Percentiles rank a stretch among this genome's conserved stretches.
phyloP scores from a whole-genome alignment of 2,329 filamentous ascomycete genomes.

The Diaporthe citri region DNA sequence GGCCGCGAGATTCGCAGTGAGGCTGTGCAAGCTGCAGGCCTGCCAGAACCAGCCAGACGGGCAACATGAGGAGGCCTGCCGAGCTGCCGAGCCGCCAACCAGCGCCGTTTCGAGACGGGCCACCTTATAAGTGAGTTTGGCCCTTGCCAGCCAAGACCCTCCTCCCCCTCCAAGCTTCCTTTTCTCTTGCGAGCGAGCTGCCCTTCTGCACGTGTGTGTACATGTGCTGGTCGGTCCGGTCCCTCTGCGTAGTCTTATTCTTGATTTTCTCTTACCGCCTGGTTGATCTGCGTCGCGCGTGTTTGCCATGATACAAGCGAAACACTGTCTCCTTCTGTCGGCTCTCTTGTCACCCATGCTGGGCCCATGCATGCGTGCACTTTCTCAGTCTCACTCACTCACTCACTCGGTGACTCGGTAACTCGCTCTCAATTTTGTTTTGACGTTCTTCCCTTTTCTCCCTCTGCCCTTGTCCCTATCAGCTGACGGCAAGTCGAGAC shows the following conservation, averaged over 20 bases:
- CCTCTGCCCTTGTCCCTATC: neutral
- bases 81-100: slow-evolving; percentile 31
- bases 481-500: slow-evolving; percentile 21
- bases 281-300: slow-evolving; percentile 18
- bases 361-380: neutral
- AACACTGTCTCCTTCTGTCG: neutral
- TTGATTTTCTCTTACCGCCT: slow-evolving; percentile 11
- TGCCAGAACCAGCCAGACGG: slow-evolving; percentile 18
- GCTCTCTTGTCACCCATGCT: slow-evolving; percentile 2
- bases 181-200: slow-evolving; percentile 18
- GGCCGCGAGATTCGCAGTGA: slow-evolving; percentile 23
- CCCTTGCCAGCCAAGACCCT: slow-evolving; percentile 1
- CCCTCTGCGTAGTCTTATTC: neutral
- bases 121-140: slow-evolving; percentile 21
- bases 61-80: slow-evolving; percentile 13
- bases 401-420: neutral
- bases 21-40: slow-evolving; percentile 36
- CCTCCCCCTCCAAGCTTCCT: slow-evolving; percentile 11
- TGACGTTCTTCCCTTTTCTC: neutral
- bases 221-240: neutral
- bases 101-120: slow-evolving; percentile 27
- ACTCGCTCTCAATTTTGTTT: neutral
- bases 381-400: neutral
- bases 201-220: neutral
- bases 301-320: slow-evolving; percentile 17